Evolutionary conservation across 1,284 basidiomycete species (phyloP), one percentile per base, ranked within the genome.

Genomic region (Microbotryum silenes-acaulis): DNA sequence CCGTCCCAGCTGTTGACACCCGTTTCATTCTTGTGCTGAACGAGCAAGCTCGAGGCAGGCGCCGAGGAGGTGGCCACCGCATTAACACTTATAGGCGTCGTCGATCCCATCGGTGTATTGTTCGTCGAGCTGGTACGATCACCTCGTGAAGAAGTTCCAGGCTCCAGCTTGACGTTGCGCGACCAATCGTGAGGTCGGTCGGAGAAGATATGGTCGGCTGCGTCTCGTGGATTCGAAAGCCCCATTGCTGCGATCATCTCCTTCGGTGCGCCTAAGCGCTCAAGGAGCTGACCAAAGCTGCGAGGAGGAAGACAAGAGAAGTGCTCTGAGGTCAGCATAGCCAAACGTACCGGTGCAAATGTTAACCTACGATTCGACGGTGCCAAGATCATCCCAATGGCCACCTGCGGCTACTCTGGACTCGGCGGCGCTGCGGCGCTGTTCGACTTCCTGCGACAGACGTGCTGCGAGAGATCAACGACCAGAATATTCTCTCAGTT

Each of bases 221-320:
- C 54, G 5, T 49, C 55, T 2, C 53, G 57, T 2, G 45, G 33
- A 14, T 33, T 33, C n/a, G 25, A 25, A 31, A 53, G 51, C 3
- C 51, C 51, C 51, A 53, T 53, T 25, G 51, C 51, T 53, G 51
- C 51, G 14, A 33, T 53, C 23, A 33, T 53, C 51, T 25, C 25
- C 51, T 29, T 33, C n/a, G 27, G 25, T 2, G 62, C 61, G 45
- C 62, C 62, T 14, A 64, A 60, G 20, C 64, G 60, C 47, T 68
- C 66, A 54, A 68, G 62, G 7, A 68, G 49, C 16, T 59, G 64
- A 2, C 60, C 64, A 46, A 60, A 66, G 20, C 64, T 65, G 49
- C 1, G 21, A 23, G 47, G 4, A 37, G 14, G n/a, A 14, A 4
- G 44, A n/a, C 31, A 27, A 16, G 21, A 31, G 10, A 21, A 56